These are phyloP conservation scores for Colletotrichum karsti DNA, from an alignment of 2,329 filamentous ascomycete genomes.

Conservation along the genomic window DNA sequence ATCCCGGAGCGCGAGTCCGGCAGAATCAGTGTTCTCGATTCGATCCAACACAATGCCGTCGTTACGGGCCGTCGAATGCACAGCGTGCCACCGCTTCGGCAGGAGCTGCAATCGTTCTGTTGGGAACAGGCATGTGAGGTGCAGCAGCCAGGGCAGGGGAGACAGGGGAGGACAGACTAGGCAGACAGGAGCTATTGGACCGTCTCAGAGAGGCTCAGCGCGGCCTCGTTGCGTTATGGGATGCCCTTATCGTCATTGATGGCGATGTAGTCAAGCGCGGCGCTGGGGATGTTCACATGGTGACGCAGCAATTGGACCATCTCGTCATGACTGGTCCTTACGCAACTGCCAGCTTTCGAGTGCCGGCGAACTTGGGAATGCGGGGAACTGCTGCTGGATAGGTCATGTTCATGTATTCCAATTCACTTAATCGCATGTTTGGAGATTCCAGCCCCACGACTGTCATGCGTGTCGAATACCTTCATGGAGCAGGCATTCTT, in stretches of 20 bases:
- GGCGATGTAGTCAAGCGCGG: not conserved
- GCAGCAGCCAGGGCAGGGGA: not conserved
- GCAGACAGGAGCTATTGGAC: not conserved
- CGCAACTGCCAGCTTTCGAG: fast-evolving
- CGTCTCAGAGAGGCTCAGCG: not conserved
- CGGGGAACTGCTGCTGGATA: not conserved
- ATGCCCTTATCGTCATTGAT: not conserved
- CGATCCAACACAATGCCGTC: not conserved
- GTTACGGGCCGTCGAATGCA: not conserved
- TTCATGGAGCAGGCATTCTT: not conserved
- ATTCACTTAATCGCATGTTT: not conserved
- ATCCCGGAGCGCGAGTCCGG: not conserved
- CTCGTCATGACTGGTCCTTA: not conserved
- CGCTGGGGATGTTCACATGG: not conserved
- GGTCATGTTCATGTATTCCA: not conserved
- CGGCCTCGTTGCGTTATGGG: not conserved
- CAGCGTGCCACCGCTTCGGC: not conserved
- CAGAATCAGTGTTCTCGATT: not conserved
- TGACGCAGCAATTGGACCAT: not conserved
- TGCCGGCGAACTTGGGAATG: not conserved
- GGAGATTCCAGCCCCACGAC: not conserved
- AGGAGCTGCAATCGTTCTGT: not conserved
- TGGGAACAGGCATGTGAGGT: not conserved
- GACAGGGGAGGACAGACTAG: not conserved
- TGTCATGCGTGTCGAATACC: not conserved